Evolutionary conservation across 768 basidiomycete genomes (phyloP).

Genomic region (Phylloporus sp.): DNA sequence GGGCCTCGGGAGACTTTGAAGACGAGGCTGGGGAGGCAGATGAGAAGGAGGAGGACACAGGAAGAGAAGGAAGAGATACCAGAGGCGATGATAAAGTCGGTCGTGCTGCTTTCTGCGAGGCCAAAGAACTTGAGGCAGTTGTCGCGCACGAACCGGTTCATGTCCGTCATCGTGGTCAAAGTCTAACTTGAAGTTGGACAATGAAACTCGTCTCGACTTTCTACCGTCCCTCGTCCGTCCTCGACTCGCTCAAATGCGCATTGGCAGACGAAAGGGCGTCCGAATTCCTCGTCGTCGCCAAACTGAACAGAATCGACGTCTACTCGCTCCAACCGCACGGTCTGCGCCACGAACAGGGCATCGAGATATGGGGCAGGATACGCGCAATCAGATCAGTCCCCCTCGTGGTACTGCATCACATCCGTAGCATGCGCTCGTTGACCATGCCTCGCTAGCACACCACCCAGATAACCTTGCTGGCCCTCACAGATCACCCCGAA

Average conservation of each 20-base stretch:
- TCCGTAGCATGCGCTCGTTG: conserved; percentile 1
- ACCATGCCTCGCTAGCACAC: conserved; percentile 20
- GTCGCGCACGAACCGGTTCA: conserved; percentile 73
- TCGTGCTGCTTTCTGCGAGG: conserved; percentile 75
- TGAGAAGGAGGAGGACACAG: neutral
- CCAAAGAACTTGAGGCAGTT: conserved; percentile 81
- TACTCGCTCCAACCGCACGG: conserved; percentile 61
- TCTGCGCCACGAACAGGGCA: conserved; percentile 50
- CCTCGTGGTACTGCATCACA: conserved; percentile 42
- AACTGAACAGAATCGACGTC: conserved; percentile 60
- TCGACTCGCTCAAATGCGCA: conserved; percentile 62
- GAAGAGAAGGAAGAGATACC: conserved; percentile 43
- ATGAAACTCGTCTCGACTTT: conserved; percentile 68
- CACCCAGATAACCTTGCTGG: conserved; percentile 44
- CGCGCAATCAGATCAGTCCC: conserved; percentile 52
- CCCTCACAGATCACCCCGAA: conserved; percentile 73
- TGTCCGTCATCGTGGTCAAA: conserved; percentile 54
- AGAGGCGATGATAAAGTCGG: conserved; percentile 84
- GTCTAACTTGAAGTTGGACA: neutral
- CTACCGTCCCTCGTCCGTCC: conserved; percentile 68
- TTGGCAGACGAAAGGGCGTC: conserved; percentile 45
- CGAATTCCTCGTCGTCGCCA: conserved; percentile 67
- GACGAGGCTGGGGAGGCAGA: conserved; percentile 50
- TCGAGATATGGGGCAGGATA: conserved; percentile 69
- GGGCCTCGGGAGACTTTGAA: conserved; percentile 72